phyloP scores from a whole-genome alignment of 495 filamentous ascomycete genomes.

The Penicillium longicatenatum region DNA sequence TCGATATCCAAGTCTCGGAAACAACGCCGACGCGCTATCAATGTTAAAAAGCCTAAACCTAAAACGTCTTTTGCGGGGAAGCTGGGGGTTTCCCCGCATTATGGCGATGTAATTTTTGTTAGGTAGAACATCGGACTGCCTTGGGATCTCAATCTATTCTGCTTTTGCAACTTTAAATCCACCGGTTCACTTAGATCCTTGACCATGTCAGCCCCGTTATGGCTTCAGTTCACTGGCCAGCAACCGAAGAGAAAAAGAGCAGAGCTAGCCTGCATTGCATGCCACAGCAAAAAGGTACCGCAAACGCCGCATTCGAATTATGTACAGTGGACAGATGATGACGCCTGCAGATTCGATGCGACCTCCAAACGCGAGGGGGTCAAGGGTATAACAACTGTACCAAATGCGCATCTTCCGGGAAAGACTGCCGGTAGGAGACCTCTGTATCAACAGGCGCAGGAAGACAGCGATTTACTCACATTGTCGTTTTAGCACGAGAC shows the following conservation, averaged over 20 bases:
- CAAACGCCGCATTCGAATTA: background rate
- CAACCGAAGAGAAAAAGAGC: conserved; percentile 35
- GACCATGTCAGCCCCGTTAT: conserved; percentile 11
- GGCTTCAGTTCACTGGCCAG: conserved; percentile 23
- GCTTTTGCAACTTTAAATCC: too few relatives aligned
- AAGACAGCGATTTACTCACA: background rate
- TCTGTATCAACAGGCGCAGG: too few relatives aligned
- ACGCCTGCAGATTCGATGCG: conserved; percentile 31
- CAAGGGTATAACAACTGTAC: conserved; percentile 31
- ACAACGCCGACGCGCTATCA: background rate
- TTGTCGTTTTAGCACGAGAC: conserved; percentile 1
- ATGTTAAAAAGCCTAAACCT: too few relatives aligned
- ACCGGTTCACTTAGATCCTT: background rate
- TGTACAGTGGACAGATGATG: background rate
- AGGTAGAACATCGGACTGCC: too few relatives aligned
- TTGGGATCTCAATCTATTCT: too few relatives aligned
- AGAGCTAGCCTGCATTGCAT: conserved; percentile 35
- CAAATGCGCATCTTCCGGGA: conserved; percentile 29
- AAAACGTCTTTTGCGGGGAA: background rate
- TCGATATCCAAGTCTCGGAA: background rate
- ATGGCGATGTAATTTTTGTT: background rate
- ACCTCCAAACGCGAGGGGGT: conserved; percentile 29
- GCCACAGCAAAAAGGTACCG: conserved; percentile 37
- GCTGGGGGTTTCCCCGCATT: conserved; percentile 6
- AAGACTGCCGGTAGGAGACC: conserved; percentile 26